A percentile compares a stretch with the other conserved stretches of the same genome.
Conservation (phyloP, 257 asterid genomes). For the Leonotis leonurus region DNA sequence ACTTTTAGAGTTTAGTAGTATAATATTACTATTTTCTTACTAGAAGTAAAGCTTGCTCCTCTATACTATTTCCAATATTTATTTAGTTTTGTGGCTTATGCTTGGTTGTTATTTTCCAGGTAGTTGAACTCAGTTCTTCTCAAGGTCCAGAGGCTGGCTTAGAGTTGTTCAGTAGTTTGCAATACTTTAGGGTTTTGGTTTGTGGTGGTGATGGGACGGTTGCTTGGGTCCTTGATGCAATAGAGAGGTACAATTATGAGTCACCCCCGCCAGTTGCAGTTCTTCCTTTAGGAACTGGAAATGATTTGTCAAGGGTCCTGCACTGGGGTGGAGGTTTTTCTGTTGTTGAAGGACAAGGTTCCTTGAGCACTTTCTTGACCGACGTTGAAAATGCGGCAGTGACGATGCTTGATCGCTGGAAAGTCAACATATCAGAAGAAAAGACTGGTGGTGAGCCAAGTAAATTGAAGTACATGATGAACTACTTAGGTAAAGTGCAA, state of each 20-base stretch:
- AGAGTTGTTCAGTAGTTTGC: conserved; percentile 56
- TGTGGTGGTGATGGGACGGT: conserved; percentile 95
- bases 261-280: conserved; percentile 86
- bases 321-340: conserved; percentile 86
- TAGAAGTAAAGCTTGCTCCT: not conserved
- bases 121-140: conserved; percentile 60
- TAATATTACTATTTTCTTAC: not conserved
- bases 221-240: conserved; percentile 88
- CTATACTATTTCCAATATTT: not conserved
- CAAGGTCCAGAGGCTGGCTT: conserved; percentile 83
- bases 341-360: conserved; percentile 67
- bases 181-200: conserved; percentile 67
- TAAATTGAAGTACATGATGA: conserved; percentile 77
- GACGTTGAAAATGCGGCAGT: conserved; percentile 70
- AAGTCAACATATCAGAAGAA: conserved; percentile 54
- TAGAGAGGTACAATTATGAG: conserved; percentile 57
- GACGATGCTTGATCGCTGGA: conserved; percentile 90
- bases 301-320: conserved; percentile 74
- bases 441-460: conserved; percentile 30
- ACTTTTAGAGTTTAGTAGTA: not conserved
- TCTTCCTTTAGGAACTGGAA: conserved; percentile 90
- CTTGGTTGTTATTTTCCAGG: conserved; percentile 37
- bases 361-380: conserved; percentile 60
- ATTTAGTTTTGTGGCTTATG: conserved; percentile 13
- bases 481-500: conserved; percentile 64